phyloP scores from a whole-genome alignment of 331 rosid genomes.

The Arachis monticola region DNA sequence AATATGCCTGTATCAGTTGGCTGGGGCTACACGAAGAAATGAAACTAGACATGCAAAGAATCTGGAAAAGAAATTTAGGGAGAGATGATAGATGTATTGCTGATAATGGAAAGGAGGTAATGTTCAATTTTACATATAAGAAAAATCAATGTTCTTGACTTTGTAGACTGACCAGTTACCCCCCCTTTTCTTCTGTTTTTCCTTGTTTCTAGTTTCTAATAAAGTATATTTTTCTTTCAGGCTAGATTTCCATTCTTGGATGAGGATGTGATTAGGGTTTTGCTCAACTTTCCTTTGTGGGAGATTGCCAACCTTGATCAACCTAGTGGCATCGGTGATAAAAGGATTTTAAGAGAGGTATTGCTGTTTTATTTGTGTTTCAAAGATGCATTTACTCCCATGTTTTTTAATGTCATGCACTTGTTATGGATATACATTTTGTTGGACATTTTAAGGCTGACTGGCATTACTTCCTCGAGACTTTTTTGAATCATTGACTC shows the following conservation, averaged over 20 bases:
- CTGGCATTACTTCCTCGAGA: background rate
- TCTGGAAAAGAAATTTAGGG: conserved; percentile 98
- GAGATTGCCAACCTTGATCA: conserved; percentile 86
- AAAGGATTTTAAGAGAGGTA: conserved; percentile 91
- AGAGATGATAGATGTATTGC: conserved; percentile 98
- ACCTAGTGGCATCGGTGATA: conserved; percentile 90
- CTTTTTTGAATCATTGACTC: conserved; percentile 16
- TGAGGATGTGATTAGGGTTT: conserved; percentile 76
- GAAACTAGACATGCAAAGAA: conserved; percentile 96
- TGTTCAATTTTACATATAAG: conserved; percentile 13
- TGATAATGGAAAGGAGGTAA: conserved; percentile 94
- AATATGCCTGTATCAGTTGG: conserved; percentile 68
- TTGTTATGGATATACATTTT: conserved; percentile 6
- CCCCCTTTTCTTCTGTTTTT: too few relatives aligned
- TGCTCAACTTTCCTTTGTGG: conserved; percentile 85
- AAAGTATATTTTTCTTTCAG: conserved; percentile 42
- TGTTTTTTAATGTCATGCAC: conserved; percentile 12
- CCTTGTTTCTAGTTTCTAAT: background rate
- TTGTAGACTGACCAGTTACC: conserved; percentile 6
- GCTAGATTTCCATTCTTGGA: conserved; percentile 98
- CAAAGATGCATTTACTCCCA: conserved; percentile 22
- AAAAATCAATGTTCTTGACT: conserved; percentile 20
- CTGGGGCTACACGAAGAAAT: conserved; percentile 80
- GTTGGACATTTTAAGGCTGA: conserved; percentile 25
- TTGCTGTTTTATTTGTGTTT: conserved; percentile 36